Evolutionary conservation across 768 basidiomycete genomes (phyloP).

Genomic region (Multifurca ochricompacta): DNA sequence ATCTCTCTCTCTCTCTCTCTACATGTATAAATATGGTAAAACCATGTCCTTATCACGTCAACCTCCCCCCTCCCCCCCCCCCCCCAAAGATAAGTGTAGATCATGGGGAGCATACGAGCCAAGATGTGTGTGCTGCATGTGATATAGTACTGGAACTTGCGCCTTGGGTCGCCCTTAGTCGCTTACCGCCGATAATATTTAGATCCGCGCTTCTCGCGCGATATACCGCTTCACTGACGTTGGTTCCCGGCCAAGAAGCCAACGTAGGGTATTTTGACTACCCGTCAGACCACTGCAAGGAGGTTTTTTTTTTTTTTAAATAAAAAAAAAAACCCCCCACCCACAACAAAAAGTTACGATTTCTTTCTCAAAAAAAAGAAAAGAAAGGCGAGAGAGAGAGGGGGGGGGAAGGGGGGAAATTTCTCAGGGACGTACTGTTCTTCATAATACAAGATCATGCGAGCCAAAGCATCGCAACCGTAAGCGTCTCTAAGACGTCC

Average conservation of each 20-base stretch:
- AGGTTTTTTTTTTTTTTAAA: not conserved
- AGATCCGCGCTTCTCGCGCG: constrained; percentile 19
- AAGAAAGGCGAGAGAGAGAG: too few species aligned
- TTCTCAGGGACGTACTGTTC: constrained; percentile 26
- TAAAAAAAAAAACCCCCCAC: too few species aligned
- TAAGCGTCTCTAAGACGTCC: constrained; percentile 21
- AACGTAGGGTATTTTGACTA: constrained; percentile 27
- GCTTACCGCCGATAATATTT: not conserved
- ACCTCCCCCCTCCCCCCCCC: too few species aligned
- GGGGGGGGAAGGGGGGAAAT: too few species aligned
- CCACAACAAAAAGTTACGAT: too few species aligned
- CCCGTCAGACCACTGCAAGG: constrained; percentile 28
- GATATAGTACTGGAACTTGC: too few species aligned
- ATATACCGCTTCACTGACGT: constrained; percentile 25
- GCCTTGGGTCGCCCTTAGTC: not conserved
- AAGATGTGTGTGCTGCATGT: too few species aligned
- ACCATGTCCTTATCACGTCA: not conserved
- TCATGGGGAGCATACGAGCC: not conserved
- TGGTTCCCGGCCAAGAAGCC: constrained; percentile 29
- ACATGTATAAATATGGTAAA: constrained; percentile 1
- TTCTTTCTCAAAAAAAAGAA: too few species aligned
- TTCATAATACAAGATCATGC: constrained; percentile 31
- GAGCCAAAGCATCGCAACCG: constrained; percentile 23
- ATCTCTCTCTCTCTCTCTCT: too few species aligned
- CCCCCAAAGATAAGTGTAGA: not conserved